Base-by-base conservation (phyloP, 2,329 filamentous ascomycete species). In the Talaromyces sp. region DNA sequence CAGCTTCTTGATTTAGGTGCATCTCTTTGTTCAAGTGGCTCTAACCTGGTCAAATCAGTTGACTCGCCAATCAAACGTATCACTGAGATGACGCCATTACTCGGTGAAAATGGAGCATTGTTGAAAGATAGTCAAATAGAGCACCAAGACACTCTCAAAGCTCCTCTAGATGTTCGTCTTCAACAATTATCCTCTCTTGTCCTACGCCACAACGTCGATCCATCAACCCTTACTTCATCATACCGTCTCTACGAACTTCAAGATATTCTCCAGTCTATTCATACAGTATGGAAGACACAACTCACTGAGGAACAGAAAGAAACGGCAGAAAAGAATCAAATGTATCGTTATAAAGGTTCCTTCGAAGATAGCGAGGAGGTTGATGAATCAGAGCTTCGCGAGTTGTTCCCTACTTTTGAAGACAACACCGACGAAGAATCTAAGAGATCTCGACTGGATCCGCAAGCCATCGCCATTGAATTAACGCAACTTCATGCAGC, bases 341-440 rank as follows among this genome's bases (percentile, higher is more conserved):
- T 96, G 44, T 99, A 96, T 75, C 88, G 87, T 23, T 97, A 95
- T 77, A 86, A 87, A 65, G 94, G 93, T 34, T 88, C 87, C 44
- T 79, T 85, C 44, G 89, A 93, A 64, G 88, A 93, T 55, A 87
- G 91, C 65, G 89, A 96, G 61, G 88, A 90, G 68, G 80, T 85
- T 9, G 86, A 92, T 58, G 84, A 89, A 65, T 85, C 89, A 60
- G 90, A 95, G 65, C 88, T 96, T 66, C 83, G 88, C 23, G 84
- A 89, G 65, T 79, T 98, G 6, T 98, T 98, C 78, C 94, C 94
- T 1, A 85, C 84, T 5, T 96, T 87, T 65, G 87, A 90, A 14
- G 82, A 84, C 1, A 82, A 83, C 0, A 73, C 79, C 2, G 75
- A 78, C 2, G 72, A 78, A 54, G 73, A 75, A 57, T 57, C 67